phyloP scores from a whole-genome alignment of 2,329 filamentous ascomycete genomes.

The Fusarium algeriense region DNA sequence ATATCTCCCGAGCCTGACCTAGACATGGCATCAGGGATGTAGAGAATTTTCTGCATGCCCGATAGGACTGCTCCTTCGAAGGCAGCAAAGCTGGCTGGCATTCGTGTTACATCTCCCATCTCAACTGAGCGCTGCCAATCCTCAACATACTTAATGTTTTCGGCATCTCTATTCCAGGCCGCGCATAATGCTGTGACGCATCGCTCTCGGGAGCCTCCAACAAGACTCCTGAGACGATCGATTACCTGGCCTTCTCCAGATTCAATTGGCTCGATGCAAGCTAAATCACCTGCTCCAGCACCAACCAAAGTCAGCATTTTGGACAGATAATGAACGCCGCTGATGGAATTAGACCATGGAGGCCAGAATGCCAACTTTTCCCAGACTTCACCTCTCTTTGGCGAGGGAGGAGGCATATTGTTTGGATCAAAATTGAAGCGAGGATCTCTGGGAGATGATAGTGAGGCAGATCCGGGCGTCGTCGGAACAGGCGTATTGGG shows the following conservation, averaged over 20 bases:
- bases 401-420: conserved; percentile 81
- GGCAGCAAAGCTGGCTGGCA: conserved; percentile 86
- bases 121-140: conserved; percentile 91
- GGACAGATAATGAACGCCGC: conserved; percentile 89
- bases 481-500: conserved; percentile 66
- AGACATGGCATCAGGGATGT: conserved; percentile 85
- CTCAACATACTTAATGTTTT: conserved; percentile 91
- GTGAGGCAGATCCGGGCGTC: conserved; percentile 49
- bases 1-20: conserved; percentile 82
- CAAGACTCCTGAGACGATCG: conserved; percentile 80
- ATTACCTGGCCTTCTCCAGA: conserved; percentile 67
- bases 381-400: conserved; percentile 85
- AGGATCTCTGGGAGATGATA: conserved; percentile 73
- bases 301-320: conserved; percentile 86
- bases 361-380: conserved; percentile 98
- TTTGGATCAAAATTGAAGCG: conserved; percentile 84
- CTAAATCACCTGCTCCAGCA: conserved; percentile 88
- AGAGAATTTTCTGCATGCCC: conserved; percentile 95
- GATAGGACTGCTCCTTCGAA: conserved; percentile 86
- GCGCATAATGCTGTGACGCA: conserved; percentile 87
- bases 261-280: conserved; percentile 76
- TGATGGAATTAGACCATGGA: conserved; percentile 89
- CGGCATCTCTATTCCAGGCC: conserved; percentile 93
- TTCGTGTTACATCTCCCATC: conserved; percentile 86
- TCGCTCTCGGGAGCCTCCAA: conserved; percentile 84